phyloP scores from a whole-genome alignment of 2,329 filamentous ascomycete genomes.

The Neofusicoccum cordaticola region DNA sequence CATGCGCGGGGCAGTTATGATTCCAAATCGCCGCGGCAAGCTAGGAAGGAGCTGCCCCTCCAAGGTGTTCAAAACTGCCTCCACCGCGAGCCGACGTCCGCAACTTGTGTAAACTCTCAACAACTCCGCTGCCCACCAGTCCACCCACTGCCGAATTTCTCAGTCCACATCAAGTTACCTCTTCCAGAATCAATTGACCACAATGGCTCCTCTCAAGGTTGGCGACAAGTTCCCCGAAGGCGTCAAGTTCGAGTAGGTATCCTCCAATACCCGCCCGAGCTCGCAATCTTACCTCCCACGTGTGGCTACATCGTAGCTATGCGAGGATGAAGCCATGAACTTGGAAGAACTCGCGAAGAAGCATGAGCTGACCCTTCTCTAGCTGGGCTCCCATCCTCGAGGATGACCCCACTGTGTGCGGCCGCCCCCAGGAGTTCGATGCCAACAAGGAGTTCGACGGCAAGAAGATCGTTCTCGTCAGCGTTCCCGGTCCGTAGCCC shows the following conservation, averaged over 20 bases:
- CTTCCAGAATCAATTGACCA: constrained; percentile 15
- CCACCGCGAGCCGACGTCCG: not conserved
- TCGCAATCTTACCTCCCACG: not conserved
- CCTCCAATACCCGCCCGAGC: not conserved
- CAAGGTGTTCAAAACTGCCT: constrained; percentile 15
- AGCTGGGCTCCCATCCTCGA: constrained; percentile 80
- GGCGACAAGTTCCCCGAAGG: constrained; percentile 81
- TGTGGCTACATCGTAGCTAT: not conserved
- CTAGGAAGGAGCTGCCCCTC: constrained; percentile 14
- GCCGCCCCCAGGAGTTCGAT: constrained; percentile 72
- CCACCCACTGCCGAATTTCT: not conserved
- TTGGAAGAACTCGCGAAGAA: not conserved
- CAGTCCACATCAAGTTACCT: not conserved
- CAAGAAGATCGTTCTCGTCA: constrained; percentile 70
- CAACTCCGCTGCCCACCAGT: not conserved
- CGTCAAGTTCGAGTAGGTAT: constrained; percentile 69
- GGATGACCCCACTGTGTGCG: constrained; percentile 69
- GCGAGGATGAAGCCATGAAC: not conserved
- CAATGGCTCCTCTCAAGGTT: constrained; percentile 68
- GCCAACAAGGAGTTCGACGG: constrained; percentile 72
- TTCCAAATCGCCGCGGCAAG: constrained; percentile 10
- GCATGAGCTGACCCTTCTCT: not conserved
- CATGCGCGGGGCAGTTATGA: constrained; percentile 16
- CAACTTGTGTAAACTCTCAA: not conserved
- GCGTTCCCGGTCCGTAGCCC: constrained; percentile 56